A percentile compares a stretch with the other conserved stretches of the same genome.
These are phyloP conservation scores for Isabelozyma heimii DNA, from an alignment of 805 yeast species.

Conservation along the genomic window DNA sequence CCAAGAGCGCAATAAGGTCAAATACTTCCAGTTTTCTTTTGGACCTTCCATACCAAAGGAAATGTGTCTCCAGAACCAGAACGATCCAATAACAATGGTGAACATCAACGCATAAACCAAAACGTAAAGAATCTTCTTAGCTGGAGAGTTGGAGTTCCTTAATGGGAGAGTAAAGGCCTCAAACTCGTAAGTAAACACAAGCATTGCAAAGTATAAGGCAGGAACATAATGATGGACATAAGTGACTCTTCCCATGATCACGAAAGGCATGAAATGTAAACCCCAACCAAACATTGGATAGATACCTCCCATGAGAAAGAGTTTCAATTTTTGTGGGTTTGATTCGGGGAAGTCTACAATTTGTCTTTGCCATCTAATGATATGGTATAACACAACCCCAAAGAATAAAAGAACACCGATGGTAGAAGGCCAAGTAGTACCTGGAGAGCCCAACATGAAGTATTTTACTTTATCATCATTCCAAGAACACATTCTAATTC, in stretches of 20 bases:
- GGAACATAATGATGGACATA: slow-evolving; percentile 97
- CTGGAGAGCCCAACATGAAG: slow-evolving; percentile 69
- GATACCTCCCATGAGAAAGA: slow-evolving; percentile 67
- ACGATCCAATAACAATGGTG: slow-evolving; percentile 31
- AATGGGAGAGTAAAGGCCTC: slow-evolving; percentile 41
- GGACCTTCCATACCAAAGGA: slow-evolving; percentile 47
- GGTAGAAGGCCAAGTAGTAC: slow-evolving; percentile 67
- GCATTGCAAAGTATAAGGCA: slow-evolving; percentile 89
- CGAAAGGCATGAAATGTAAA: slow-evolving; percentile 84
- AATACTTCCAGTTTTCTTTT: slow-evolving; percentile 35
- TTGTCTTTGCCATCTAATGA: slow-evolving; percentile 72
- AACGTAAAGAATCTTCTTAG: slow-evolving; percentile 17
- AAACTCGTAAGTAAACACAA: slow-evolving; percentile 63
- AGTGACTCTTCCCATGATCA: slow-evolving; percentile 93
- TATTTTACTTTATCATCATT: slow-evolving; percentile 51
- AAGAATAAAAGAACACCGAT: slow-evolving; percentile 56
- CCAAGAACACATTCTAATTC: slow-evolving; percentile 81
- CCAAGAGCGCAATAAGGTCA: slow-evolving; percentile 40
- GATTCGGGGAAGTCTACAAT: slow-evolving; percentile 45
- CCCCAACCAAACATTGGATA: slow-evolving; percentile 91
- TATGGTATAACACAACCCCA: slow-evolving; percentile 39
- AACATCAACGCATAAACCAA: slow-evolving; percentile 25
- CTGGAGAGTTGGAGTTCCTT: slow-evolving; percentile 10
- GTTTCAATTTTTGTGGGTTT: slow-evolving; percentile 44
- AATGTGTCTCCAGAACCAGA: slow-evolving; percentile 43